These are phyloP conservation scores for Diaporthe batatas DNA, from an alignment of 2,329 filamentous ascomycete species.

Conservation along the genomic window DNA sequence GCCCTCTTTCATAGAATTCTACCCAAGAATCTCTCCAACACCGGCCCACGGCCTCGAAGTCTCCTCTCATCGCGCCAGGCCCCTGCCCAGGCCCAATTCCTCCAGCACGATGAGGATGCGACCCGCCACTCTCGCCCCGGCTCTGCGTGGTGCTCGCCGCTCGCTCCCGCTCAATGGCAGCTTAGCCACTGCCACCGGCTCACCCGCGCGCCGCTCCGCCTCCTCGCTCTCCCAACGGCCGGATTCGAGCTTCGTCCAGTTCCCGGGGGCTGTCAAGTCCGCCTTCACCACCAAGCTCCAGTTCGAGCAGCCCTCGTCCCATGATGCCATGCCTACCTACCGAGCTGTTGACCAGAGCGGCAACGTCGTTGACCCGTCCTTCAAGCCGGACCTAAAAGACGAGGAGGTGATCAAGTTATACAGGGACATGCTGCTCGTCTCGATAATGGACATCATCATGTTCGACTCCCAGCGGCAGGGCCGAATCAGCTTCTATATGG, in stretches of 20 bases:
- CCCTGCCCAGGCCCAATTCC: background rate
- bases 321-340: constrained; percentile 88
- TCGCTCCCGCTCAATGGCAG: constrained; percentile 29
- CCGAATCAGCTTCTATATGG: constrained; percentile 97
- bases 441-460: constrained; percentile 97
- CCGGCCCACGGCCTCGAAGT: background rate
- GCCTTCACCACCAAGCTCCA: constrained; percentile 86
- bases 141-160: constrained; percentile 41
- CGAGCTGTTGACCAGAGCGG: constrained; percentile 93
- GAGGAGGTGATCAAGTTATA: constrained; percentile 71
- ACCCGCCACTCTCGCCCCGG: constrained; percentile 35
- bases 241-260: constrained; percentile 72
- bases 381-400: constrained; percentile 77
- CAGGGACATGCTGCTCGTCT: constrained; percentile 74
- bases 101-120: constrained; percentile 40
- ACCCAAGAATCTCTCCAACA: background rate
- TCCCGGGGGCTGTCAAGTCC: constrained; percentile 95
- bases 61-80: background rate
- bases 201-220: constrained; percentile 52
- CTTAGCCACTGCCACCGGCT: constrained; percentile 40
- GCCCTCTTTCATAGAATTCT: constrained; percentile 1
- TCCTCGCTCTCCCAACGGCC: constrained; percentile 69
- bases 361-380: constrained; percentile 79
- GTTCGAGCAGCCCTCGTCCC: constrained; percentile 80
- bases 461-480: constrained; percentile 97